Evolutionary conservation across 805 yeast genomes (phyloP).

Genomic region (Torulaspora gathmanii): DNA sequence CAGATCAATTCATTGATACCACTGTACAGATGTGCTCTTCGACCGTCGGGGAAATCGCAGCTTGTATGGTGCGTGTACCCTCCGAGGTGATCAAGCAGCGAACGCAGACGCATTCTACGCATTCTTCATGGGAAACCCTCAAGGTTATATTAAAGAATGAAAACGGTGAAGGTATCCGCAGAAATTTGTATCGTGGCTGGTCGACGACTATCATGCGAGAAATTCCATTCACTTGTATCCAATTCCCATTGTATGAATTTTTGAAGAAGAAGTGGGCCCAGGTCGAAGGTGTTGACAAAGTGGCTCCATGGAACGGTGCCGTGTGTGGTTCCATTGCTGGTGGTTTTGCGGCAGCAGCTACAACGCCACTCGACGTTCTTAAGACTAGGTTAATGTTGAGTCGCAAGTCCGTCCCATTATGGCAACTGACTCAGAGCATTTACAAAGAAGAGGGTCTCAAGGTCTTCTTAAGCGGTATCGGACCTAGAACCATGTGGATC

Average conservation of each 20-base stretch:
- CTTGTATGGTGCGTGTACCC: slow-evolving; percentile 92
- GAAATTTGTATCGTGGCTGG: slow-evolving; percentile 92
- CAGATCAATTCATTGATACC: slow-evolving; percentile 38
- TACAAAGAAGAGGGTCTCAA: slow-evolving; percentile 65
- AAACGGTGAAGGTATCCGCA: slow-evolving; percentile 70
- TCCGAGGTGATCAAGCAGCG: slow-evolving; percentile 95
- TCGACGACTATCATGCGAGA: slow-evolving; percentile 87
- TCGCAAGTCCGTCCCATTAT: slow-evolving; percentile 43
- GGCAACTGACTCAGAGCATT: slow-evolving; percentile 47
- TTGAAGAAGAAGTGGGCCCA: slow-evolving; percentile 59
- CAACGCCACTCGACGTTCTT: slow-evolving; percentile 75
- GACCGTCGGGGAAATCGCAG: slow-evolving; percentile 84
- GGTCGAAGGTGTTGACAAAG: slow-evolving; percentile 38
- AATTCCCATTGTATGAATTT: slow-evolving; percentile 88
- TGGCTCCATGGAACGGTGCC: slow-evolving; percentile 73
- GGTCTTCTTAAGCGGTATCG: slow-evolving; percentile 79
- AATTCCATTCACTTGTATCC: slow-evolving; percentile 93
- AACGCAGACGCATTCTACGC: slow-evolving; percentile 64
- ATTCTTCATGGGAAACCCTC: slow-evolving; percentile 63
- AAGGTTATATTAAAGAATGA: slow-evolving; percentile 54
- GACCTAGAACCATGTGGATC: slow-evolving; percentile 96
- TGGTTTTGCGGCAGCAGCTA: slow-evolving; percentile 72
- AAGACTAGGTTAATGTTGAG: slow-evolving; percentile 84
- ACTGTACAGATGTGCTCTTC: slow-evolving; percentile 82
- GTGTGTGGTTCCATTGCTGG: slow-evolving; percentile 80